Evolutionary conservation across 306 rosid genomes (phyloP).

Genomic region (Gynostemma pentaphyllum): DNA sequence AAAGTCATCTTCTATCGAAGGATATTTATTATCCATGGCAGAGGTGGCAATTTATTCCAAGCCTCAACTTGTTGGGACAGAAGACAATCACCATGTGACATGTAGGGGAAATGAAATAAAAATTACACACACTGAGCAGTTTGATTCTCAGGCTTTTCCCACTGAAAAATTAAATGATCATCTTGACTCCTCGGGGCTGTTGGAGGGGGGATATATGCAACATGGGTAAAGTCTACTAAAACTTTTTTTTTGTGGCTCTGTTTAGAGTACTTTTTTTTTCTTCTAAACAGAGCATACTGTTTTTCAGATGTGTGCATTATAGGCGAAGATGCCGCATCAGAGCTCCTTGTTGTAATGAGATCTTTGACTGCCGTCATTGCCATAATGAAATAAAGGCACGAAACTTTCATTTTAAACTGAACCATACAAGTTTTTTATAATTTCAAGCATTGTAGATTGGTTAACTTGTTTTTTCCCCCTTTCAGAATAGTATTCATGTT

Average conservation of each 20-base stretch:
- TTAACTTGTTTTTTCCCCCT: background rate
- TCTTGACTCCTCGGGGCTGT: conserved; percentile 7
- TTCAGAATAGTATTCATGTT: conserved; percentile 52
- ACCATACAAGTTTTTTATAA: background rate
- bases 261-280: background rate
- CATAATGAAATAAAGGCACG: conserved; percentile 65
- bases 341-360: conserved; percentile 90
- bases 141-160: conserved; percentile 18
- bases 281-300: background rate
- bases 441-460: background rate
- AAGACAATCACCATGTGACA: conserved; percentile 23
- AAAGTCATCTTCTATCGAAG: conserved; percentile 20
- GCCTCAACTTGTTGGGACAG: conserved; percentile 28
- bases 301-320: conserved; percentile 65
- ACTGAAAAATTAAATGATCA: conserved; percentile 27
- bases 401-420: background rate
- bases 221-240: conserved; percentile 35
- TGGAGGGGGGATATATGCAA: conserved; percentile 43
- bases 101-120: conserved; percentile 14
- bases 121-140: background rate
- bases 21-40: conserved; percentile 29
- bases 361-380: conserved; percentile 72
- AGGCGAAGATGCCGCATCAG: conserved; percentile 53
- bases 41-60: conserved; percentile 40
- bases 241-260: background rate